Evolutionary conservation across 2,329 filamentous ascomycete species (phyloP), one percentile per base, ranked within the genome.

Genomic region (Rosellinia necatrix): DNA sequence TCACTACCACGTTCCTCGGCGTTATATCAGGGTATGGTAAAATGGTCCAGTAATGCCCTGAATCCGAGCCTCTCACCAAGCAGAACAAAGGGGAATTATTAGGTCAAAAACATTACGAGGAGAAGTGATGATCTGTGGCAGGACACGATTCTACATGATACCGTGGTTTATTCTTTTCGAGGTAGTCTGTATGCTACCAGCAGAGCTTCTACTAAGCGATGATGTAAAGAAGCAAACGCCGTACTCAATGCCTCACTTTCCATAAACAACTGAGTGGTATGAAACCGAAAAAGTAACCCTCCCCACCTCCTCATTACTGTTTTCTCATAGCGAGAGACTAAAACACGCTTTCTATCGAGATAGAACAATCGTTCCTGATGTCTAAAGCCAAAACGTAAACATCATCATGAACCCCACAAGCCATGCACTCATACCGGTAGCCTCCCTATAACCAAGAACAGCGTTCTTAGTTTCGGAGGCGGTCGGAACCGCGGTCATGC

Each of bases 391-490:
- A 57, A 79, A 74, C 29, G 79, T 74, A 59, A 82, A 81, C 35
- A 79, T 71, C 57, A 82, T 69, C 78, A 81, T 79, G n/a, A 82
- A 77, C 29, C 72, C 74, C 1, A 77, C 74, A 7, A 82, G 66
- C 3, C 73, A 79, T n/a, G 74, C 73, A 22, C 74, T 72, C 76
- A 81, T 81, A 13, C 78, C 77, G 3, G 77, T 74, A 47, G 81
- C 73, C 59, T 80, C 75, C 64, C 75, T 77, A 52, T 74, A 76
- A 13, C 74, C 75, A 30, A 75, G 72, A 4, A 76, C 78, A 10
- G 75, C 72, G 54, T 76, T 77, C 49, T 73, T 70, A 9, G 74
- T 73, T 32, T 71, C 63, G 13, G 66, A 66, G 21, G 68, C 51
- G 9, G 61, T 67, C n/a, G 66, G 55, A 9, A 55, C 53, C 12